Evolutionary conservation across 805 yeast species (phyloP).

Genomic region (Candida sithepensis): DNA sequence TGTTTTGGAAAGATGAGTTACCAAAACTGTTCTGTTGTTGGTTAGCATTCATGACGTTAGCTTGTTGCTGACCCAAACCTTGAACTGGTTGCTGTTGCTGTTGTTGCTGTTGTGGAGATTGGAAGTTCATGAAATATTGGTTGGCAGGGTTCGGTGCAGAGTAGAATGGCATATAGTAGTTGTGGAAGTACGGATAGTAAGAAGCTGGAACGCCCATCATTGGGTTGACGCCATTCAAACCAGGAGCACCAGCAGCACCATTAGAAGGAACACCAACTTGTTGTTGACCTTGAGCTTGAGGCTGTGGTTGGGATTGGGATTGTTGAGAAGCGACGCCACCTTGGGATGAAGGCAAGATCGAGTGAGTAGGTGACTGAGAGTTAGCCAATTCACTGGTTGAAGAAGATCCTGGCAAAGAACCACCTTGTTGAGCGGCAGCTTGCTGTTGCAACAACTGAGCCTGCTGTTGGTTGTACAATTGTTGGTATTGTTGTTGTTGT

Average conservation of each 20-base stretch:
- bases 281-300: not conserved
- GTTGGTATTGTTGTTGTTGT: slow-evolving; percentile 24
- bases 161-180: slow-evolving; percentile 30
- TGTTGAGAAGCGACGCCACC: slow-evolving; percentile 1
- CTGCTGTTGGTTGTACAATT: slow-evolving; percentile 19
- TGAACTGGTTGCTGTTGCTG: slow-evolving; percentile 9
- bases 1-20: slow-evolving; percentile 21
- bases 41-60: not conserved
- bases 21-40: slow-evolving; percentile 20
- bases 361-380: slow-evolving; percentile 19
- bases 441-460: slow-evolving; percentile 11
- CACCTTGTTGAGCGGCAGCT: slow-evolving; percentile 15
- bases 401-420: slow-evolving; percentile 14
- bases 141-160: slow-evolving; percentile 28
- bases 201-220: slow-evolving; percentile 31
- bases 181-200: slow-evolving; percentile 28
- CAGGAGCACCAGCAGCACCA: slow-evolving; percentile 19
- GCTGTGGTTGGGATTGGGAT: not conserved
- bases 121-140: slow-evolving; percentile 27
- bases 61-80: slow-evolving; percentile 16
- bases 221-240: slow-evolving; percentile 23
- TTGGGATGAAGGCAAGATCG: slow-evolving; percentile 13
- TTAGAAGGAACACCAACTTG: not conserved
- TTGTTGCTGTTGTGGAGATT: slow-evolving; percentile 24
- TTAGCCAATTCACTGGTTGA: slow-evolving; percentile 11